These are phyloP conservation scores for Candida corydali DNA, from an alignment of 805 yeast genomes.

Conservation along the genomic window DNA sequence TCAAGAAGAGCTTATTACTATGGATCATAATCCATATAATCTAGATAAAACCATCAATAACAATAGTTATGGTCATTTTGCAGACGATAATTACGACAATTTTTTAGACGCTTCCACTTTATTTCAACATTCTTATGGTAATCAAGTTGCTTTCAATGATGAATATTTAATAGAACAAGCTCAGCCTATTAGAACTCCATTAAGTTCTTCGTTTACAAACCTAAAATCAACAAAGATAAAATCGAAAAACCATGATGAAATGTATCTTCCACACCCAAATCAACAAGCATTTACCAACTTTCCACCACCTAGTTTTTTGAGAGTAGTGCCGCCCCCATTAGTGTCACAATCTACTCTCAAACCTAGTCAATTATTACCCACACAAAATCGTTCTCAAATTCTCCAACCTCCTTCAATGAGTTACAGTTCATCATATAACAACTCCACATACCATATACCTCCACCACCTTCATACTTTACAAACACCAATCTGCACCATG, in stretches of 20 bases:
- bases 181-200: constrained; percentile 37
- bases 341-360: no score
- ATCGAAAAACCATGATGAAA: constrained; percentile 14
- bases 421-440: no score
- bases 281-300: constrained; percentile 24
- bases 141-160: constrained; percentile 39
- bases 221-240: constrained; percentile 10
- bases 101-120: constrained; percentile 15
- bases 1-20: constrained; percentile 18
- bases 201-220: constrained; percentile 14
- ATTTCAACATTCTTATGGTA: constrained; percentile 17
- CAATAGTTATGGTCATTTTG: constrained; percentile 3
- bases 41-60: not conserved
- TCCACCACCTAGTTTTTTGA: constrained; percentile 10
- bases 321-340: not conserved
- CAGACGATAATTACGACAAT: constrained; percentile 19
- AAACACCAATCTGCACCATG: no score
- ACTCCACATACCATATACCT: no score
- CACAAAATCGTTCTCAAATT: no score
- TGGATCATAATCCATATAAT: constrained; percentile 15
- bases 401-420: no score
- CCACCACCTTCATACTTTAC: no score
- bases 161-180: constrained; percentile 52
- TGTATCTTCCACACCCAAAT: constrained; percentile 16
- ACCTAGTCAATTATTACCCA: no score